Evolutionary conservation across 2,329 filamentous ascomycete genomes (phyloP).

Genomic region (Tolypocladium cylindrosporum): DNA sequence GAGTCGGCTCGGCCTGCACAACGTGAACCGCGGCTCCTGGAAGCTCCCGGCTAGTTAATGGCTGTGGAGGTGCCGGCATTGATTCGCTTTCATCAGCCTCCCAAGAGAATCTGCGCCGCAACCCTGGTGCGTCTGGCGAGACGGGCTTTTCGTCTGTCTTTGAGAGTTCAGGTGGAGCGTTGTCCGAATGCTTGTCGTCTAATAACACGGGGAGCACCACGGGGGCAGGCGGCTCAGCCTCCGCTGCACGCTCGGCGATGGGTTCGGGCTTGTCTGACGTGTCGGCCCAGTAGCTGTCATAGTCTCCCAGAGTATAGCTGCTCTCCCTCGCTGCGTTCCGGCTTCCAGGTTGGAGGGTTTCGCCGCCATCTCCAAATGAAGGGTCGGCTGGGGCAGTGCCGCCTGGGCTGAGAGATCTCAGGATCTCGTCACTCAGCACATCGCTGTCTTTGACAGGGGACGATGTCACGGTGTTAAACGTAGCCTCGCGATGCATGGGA

Average conservation of each 20-base stretch:
- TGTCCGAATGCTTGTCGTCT: background rate
- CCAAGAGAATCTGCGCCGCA: constrained; percentile 27
- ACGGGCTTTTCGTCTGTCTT: background rate
- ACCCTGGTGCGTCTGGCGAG: constrained; percentile 2
- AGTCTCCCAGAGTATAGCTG: constrained; percentile 54
- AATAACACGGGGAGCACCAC: background rate
- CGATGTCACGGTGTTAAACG: constrained; percentile 37
- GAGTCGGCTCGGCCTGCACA: constrained; percentile 1
- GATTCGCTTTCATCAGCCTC: constrained; percentile 15
- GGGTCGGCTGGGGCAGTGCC: constrained; percentile 11
- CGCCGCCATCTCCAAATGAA: constrained; percentile 5
- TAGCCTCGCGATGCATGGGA: constrained; percentile 29
- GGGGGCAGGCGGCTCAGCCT: background rate
- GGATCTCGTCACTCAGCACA: constrained; percentile 62
- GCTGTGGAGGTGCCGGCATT: background rate
- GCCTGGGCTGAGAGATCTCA: constrained; percentile 53
- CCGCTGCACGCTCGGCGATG: background rate
- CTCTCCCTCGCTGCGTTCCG: constrained; percentile 36
- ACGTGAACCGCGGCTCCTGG: background rate
- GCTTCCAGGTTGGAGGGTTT: constrained; percentile 9
- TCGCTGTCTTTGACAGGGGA: constrained; percentile 60
- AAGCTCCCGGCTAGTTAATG: background rate
- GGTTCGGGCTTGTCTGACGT: constrained; percentile 9
- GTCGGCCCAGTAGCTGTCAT: constrained; percentile 56
- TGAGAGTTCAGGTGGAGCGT: background rate